Base-by-base conservation (phyloP, 305 asterid genomes). In the Fraxinus paxiana region DNA sequence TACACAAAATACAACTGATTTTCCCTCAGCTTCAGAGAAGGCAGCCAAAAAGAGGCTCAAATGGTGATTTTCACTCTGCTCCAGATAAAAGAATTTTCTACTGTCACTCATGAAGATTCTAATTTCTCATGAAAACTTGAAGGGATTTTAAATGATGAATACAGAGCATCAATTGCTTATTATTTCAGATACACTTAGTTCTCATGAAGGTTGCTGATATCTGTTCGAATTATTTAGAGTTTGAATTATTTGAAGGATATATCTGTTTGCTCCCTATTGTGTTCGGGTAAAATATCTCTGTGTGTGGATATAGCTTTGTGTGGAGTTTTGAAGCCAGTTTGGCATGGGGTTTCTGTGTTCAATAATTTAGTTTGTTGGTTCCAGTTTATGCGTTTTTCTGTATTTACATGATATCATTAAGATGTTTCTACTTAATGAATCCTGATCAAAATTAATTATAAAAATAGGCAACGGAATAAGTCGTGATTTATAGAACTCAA, bases 311-410 rank as follows among this genome's bases (percentile, higher is more conserved):
- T 65, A 54, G 17, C 37, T 59, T 59, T 37, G 37, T 33, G 24
- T 59, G 51, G 38, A 31, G 22, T 56, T 85, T 77, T 79, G 8
- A 46, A 59, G 67, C 70, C 59, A 77, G 30, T 56, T 26, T 67
- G 65, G 65, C 2, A 37, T 9, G 4, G 65, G 81, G 34, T 79
- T 69, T 18, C 51, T 46, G 74, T 24, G 74, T 77, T 75, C 56
- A 70, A 78, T 85, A 77, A 73, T 82, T 79, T 74, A 22, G 76
- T 85, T 81, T 46, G 17, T 31, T 72, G 4, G 34, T 82, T 75
- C 65, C 82, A 77, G 35, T 61, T 4, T n/a, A 59, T 1, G 4
- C 69, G 20, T 76, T 73, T 37, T 34, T 20, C 28, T 4, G 61
- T 51, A 35, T 38, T 67, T 35, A 26, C 51, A 41, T n/a, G 61